Evolutionary conservation across 169 alveolate genomes (phyloP).

Genomic region (Plasmodium knowlesi): DNA sequence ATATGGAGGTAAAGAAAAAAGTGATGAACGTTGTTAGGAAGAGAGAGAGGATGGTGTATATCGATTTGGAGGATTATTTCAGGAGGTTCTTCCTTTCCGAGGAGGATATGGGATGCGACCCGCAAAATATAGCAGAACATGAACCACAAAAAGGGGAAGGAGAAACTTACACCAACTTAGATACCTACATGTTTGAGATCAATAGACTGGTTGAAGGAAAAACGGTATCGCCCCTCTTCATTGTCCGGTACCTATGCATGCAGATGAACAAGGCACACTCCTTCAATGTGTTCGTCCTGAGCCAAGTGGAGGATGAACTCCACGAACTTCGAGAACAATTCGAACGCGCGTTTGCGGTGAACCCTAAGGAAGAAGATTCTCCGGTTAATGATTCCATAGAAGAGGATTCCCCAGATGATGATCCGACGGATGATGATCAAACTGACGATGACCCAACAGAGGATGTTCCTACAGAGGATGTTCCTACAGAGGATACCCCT

Average conservation of each 20-base stretch:
- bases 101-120: not conserved
- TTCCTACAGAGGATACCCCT: not conserved
- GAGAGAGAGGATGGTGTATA: constrained; percentile 26
- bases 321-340: not conserved
- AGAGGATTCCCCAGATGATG: not conserved
- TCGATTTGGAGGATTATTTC: constrained; percentile 43
- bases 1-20: constrained; percentile 13
- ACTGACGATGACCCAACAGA: not conserved
- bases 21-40: not conserved
- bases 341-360: not conserved
- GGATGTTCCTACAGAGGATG: not conserved
- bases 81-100: not conserved
- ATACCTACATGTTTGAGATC: constrained; percentile 22
- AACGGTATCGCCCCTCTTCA: constrained; percentile 19
- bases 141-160: not conserved
- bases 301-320: not conserved
- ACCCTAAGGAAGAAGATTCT: not conserved
- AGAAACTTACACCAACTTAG: not conserved
- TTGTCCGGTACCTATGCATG: constrained; percentile 58
- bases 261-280: constrained; percentile 10
- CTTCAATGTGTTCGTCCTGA: constrained; percentile 49
- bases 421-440: not conserved
- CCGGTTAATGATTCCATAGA: not conserved
- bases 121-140: not conserved
- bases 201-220: constrained; percentile 31